Conservation (phyloP, 345 rosid genomes). For the Ceriops decandra region DNA sequence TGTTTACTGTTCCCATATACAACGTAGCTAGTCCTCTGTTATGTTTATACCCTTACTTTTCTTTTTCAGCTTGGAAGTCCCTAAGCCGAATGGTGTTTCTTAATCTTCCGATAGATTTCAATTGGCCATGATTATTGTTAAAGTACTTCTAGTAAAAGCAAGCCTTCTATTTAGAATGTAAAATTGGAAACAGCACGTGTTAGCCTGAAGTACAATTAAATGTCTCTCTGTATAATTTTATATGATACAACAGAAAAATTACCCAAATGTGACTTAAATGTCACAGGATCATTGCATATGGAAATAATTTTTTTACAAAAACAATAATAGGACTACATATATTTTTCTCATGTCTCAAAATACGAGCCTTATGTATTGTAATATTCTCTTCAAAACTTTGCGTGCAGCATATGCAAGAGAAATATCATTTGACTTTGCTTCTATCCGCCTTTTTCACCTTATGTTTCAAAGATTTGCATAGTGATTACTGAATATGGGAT, state of each 20-base stretch:
- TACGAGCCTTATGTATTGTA: too few relatives aligned
- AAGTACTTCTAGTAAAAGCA: not conserved
- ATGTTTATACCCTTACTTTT: too few relatives aligned
- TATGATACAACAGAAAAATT: not conserved
- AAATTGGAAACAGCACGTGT: conserved; percentile 11
- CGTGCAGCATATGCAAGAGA: not conserved
- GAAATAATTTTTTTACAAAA: too few relatives aligned
- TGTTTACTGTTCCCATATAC: not conserved
- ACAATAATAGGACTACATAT: too few relatives aligned
- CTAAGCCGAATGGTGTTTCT: too few relatives aligned
- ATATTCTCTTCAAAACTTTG: too few relatives aligned
- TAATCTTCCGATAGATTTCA: too few relatives aligned
- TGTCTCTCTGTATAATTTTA: not conserved
- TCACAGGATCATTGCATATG: too few relatives aligned
- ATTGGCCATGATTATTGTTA: not conserved
- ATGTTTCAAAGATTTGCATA: not conserved
- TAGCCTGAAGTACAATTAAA: not conserved
- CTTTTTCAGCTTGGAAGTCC: too few relatives aligned
- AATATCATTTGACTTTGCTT: not conserved
- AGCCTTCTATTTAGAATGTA: not conserved
- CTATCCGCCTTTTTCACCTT: not conserved
- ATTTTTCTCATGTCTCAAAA: too few relatives aligned
- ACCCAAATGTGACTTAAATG: too few relatives aligned
- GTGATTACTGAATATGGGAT: too few relatives aligned
- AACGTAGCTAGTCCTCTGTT: not conserved